Base-by-base conservation (phyloP, 768 basidiomycete species). In the Auricularia sp. region DNA sequence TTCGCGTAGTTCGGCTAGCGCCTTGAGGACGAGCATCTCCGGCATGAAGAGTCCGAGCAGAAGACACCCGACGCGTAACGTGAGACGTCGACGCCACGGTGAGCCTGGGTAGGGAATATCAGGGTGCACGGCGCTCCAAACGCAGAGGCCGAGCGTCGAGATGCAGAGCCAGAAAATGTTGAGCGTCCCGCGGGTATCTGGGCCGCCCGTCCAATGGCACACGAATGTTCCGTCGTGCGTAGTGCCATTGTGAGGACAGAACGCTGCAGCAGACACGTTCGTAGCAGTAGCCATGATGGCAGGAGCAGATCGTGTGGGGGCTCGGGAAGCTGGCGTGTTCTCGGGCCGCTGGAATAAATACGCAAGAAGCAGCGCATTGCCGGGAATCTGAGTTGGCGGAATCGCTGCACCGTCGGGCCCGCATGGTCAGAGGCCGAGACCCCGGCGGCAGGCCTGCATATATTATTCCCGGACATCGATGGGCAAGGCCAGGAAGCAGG, bases 191-290 rank as follows among this genome's bases (percentile, higher is more conserved):
- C 67, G 67, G 1, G 16, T 21, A 2, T 3, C 43, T 43, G 43
- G 11, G 43, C 2, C 1, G 18, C 2, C 2, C 10, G 18, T 10
- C 43, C 43, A 43, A 43, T 43, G 43, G 47, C 47, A 51, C 6
- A 10, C 18, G 6, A 51, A 10, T 1, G 47, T 2, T 8, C 6
- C 47, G 21, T 16, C 14, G 5, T 12, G 21, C 3, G 47, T 8
- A 8, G 47, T 51, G 21, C 11, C 47, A 51, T 51, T 51, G 77
- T 89, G 88, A 75, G 72, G 98, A 85, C 62, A 97, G 78, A 5
- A 85, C 83, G 21, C 95, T 96, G 44, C 88, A 85, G 23, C 81
- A 95, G 56, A 95, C 29, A 29, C 29, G 29, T 29, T 29, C 29
- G 29, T 29, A 29, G 29, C 29, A 29, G 29, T 29, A 29, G 29